Evolutionary conservation across 2,329 filamentous ascomycete species (phyloP), one percentile per base, ranked within the genome.

Genomic region (Botrytis pseudocinerea): DNA sequence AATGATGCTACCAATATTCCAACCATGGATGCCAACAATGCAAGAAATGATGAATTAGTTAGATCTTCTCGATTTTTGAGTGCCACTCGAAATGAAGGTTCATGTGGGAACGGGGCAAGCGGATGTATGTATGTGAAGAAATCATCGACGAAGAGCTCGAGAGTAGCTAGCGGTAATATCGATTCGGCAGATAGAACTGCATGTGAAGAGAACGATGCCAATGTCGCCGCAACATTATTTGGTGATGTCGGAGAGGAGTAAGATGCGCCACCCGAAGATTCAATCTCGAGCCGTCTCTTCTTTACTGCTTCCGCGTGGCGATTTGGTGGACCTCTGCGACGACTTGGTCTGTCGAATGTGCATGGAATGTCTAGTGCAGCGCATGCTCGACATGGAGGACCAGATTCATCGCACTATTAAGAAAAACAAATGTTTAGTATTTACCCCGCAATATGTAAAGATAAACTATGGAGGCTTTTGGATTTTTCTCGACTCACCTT

Each of bases 41-140:
- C 90, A 2, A 94, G 83, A 76, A 94, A 95, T 25, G 88, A 86
- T 16, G 88, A 87, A 76, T 89, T 90, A 10, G 85, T 87, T 70
- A 89, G 85, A 79, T 94, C 92, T 78, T 92, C 88, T 48, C 92
- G 86, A 71, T 87, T 86, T 12, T 86, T 85, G 80, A 93, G 92
- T 1, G 89, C 89, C 75, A 89, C 87, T 35, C 92, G 87, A 80
- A 95, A 94, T 6, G 91, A 92, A 0, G 92, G 91, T 79, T 94
- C 91, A 81, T 95, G 92, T 0, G 92, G 92, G 73, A 95, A 94
- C 0, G 92, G 92, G 73, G 88, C 89, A 14, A 95, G 85, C 1
- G 92, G 92, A 77, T 94, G 91, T 70, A 94, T 91, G 80, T 94
- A 94, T 28, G 91, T 93, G 82, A 94, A 95, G 85, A 93, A 95